Base-by-base conservation (phyloP, 148 eudicot species). In the Bassia scoparia region DNA sequence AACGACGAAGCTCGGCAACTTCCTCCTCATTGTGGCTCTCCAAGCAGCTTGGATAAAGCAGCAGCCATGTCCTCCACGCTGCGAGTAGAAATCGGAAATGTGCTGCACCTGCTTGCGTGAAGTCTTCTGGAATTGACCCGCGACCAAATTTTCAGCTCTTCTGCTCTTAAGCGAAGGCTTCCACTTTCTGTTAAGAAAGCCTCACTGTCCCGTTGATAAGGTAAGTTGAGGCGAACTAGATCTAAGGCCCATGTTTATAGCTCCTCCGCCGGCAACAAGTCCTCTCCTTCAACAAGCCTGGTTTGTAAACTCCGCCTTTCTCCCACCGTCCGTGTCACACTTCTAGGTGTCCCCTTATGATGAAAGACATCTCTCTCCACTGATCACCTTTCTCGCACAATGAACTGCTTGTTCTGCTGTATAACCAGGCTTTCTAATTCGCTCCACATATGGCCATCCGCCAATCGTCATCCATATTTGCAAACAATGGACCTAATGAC, bases 51-150 rank as follows among this genome's bases (percentile, higher is more conserved):
- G 99, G 24, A 95, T 92, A 55, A 92, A 92, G 94, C 85, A 20
- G 99, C 89, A 1, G 97, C 99, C 99, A 96, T 0, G 97, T 96
- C 79, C 89, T 73, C 99, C 99, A 96, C 92, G 99, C 38, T 92
- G 97, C 2, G 99, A 96, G 80, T 96, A 88, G 67, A 86, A 91
- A 3, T 97, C 79, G 73, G 90, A 95, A 0, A 97, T 95, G 79
- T 95, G 99, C 44, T 92, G 99, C 55, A 96, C 97, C 61, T 96
- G 97, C 72, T 96, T 80, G 70, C 99, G 83, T 96, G 96, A 52
- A 95, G 99, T 53, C 99, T 84, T 73, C 99, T 82, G 61, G 61
- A 95, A 95, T 74, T 95, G 99, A 46, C 96, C 74, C 4, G 99
- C 99, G 31, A 95, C 99, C 70, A 89, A 95, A n/a, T n/a, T 69